Conservation (phyloP, 78 protist species). For the Monocercomonoides exilis region DNA sequence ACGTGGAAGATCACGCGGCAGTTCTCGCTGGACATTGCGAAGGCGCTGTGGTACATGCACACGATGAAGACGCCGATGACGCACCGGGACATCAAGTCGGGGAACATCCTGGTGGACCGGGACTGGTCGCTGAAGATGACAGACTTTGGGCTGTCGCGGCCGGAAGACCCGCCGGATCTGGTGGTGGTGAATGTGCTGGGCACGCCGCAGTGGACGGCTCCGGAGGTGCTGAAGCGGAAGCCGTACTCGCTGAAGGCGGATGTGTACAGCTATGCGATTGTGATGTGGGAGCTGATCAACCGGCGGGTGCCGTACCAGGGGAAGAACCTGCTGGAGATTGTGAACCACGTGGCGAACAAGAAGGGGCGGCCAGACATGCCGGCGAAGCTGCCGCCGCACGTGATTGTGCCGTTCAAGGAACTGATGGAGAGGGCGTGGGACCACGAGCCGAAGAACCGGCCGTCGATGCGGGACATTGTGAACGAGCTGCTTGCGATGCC, state of each 20-base stretch:
- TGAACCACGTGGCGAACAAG: background rate
- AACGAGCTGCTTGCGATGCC: background rate
- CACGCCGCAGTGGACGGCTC: conserved; percentile 28
- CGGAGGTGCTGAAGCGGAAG: background rate
- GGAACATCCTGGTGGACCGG: conserved; percentile 13
- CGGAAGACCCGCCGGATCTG: background rate
- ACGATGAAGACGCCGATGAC: background rate
- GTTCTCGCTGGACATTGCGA: background rate
- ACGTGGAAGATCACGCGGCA: background rate
- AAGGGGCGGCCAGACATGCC: background rate
- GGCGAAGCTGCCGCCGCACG: background rate
- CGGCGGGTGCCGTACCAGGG: background rate
- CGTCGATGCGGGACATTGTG: background rate
- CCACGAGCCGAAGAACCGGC: background rate
- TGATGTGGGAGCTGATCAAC: conserved; percentile 21
- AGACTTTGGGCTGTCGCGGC: conserved; percentile 10
- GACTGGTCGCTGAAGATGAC: conserved; percentile 3
- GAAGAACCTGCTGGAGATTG: background rate
- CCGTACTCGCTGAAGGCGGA: conserved; percentile 2
- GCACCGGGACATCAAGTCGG: conserved; percentile 37
- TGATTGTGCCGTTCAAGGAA: background rate
- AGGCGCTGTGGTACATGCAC: conserved; percentile 22
- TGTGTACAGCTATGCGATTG: conserved; percentile 20
- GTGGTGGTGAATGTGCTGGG: background rate
- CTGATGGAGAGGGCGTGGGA: conserved; percentile 7